phyloP scores from a whole-genome alignment of 352 stramenopile genomes.

The Phytophthora uliginosa region DNA sequence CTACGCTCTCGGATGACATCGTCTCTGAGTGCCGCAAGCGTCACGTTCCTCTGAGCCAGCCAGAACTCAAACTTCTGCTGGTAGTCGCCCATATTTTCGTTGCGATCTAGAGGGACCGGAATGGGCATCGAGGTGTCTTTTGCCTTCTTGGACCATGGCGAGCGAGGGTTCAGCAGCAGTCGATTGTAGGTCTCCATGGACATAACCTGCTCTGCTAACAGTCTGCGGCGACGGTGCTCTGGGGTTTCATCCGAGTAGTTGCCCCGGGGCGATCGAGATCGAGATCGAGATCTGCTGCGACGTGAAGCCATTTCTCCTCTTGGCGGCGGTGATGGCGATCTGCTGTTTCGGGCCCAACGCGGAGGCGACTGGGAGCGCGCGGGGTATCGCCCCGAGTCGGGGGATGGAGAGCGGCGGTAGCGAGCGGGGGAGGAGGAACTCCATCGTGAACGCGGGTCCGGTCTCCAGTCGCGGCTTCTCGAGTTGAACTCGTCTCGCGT shows the following conservation, averaged over 20 bases:
- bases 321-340: constrained; percentile 21
- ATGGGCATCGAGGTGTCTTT: constrained; percentile 9
- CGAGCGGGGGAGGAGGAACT: constrained; percentile 1
- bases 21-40: constrained; percentile 16
- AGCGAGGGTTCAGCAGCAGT: constrained; percentile 13
- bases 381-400: neutral
- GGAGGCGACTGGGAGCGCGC: constrained; percentile 17
- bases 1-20: constrained; percentile 18
- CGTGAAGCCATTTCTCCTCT: constrained; percentile 14
- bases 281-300: constrained; percentile 21
- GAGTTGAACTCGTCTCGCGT: constrained; percentile 3
- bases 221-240: constrained; percentile 11
- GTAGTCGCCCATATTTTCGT: constrained; percentile 25
- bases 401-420: constrained; percentile 12
- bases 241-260: constrained; percentile 15
- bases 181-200: constrained; percentile 19
- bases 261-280: constrained; percentile 13
- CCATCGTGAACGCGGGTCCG: constrained; percentile 1
- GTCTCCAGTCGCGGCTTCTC: constrained; percentile 5
- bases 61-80: constrained; percentile 43
- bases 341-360: constrained; percentile 10
- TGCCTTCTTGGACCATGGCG: constrained; percentile 14
- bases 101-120: constrained; percentile 19
- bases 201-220: constrained; percentile 32
- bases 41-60: constrained; percentile 28